Conservation (phyloP, 768 basidiomycete genomes). For the Kwoniella dejecticola region DNA sequence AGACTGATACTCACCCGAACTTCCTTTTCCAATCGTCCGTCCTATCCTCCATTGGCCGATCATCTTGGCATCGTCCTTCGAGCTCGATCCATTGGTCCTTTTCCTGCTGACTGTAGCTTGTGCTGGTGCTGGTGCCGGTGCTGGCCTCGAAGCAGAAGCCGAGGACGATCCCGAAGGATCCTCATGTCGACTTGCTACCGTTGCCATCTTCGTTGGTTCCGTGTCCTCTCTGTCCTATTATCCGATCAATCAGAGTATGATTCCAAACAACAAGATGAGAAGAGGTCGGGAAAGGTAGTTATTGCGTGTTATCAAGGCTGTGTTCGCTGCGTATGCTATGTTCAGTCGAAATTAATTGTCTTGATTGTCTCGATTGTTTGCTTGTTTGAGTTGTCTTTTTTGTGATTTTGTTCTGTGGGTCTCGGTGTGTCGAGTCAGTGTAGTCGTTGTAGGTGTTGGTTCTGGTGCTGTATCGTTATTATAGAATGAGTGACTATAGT, state of each 20-base stretch:
- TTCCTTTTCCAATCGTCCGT: slow-evolving; percentile 77
- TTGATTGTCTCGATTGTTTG: background rate
- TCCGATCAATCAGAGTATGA: no score
- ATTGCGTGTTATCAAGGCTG: no score
- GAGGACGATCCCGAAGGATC: slow-evolving; percentile 20
- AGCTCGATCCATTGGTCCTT: slow-evolving; percentile 19
- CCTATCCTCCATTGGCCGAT: slow-evolving; percentile 84
- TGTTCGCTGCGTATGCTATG: background rate
- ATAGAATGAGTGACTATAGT: slow-evolving; percentile 29
- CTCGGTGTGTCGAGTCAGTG: slow-evolving; percentile 31
- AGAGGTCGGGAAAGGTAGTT: no score
- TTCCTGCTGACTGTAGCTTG: slow-evolving; percentile 24
- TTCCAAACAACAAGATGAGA: no score
- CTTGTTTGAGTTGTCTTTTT: no score
- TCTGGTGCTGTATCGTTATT: slow-evolving; percentile 1
- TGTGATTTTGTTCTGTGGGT: no score
- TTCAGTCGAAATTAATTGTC: background rate
- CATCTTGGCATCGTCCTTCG: slow-evolving; percentile 53
- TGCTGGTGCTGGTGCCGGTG: background rate
- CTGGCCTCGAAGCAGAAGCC: background rate
- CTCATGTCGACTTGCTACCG: slow-evolving; percentile 17
- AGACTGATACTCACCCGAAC: slow-evolving; percentile 68
- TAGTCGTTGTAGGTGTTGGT: no score
- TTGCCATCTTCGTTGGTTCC: slow-evolving; percentile 15
- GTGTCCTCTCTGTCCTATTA: background rate